Evolutionary conservation across 169 alveolate species (phyloP).

Genomic region (Cryptosporidium meleagridis): DNA sequence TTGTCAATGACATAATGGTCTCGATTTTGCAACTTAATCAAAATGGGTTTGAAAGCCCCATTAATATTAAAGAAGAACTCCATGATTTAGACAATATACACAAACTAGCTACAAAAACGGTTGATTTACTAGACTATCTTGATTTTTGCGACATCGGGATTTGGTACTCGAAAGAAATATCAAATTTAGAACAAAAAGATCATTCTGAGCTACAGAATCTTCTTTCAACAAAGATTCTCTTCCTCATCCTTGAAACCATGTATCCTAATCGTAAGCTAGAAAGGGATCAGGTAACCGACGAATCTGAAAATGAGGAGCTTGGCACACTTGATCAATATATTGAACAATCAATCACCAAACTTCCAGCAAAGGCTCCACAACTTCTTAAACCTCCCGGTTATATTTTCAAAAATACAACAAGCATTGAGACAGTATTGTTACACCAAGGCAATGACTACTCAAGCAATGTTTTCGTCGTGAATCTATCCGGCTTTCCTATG

Average conservation of each 20-base stretch:
- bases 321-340: constrained; percentile 46
- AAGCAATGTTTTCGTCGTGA: background rate
- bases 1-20: constrained; percentile 60
- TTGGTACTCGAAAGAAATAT: constrained; percentile 50
- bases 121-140: constrained; percentile 12
- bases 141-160: constrained; percentile 45
- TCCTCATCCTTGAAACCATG: constrained; percentile 55
- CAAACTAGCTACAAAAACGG: constrained; percentile 36
- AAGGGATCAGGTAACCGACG: background rate
- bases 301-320: constrained; percentile 1
- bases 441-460: constrained; percentile 9
- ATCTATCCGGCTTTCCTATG: background rate
- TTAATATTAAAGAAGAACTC: background rate
- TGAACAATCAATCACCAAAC: constrained; percentile 1
- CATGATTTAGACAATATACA: background rate
- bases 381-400: background rate
- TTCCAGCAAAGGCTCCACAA: constrained; percentile 12
- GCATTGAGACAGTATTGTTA: background rate
- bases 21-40: constrained; percentile 37
- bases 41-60: background rate
- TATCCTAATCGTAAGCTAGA: constrained; percentile 47
- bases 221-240: constrained; percentile 19
- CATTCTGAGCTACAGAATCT: constrained; percentile 21
- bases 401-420: constrained; percentile 18
- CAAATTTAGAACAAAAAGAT: background rate